Percentiles rank a stretch among this genome's conserved stretches.
These are phyloP conservation scores for Colletotrichum cereale DNA, from an alignment of 2,329 filamentous ascomycete genomes.

Conservation along the genomic window DNA sequence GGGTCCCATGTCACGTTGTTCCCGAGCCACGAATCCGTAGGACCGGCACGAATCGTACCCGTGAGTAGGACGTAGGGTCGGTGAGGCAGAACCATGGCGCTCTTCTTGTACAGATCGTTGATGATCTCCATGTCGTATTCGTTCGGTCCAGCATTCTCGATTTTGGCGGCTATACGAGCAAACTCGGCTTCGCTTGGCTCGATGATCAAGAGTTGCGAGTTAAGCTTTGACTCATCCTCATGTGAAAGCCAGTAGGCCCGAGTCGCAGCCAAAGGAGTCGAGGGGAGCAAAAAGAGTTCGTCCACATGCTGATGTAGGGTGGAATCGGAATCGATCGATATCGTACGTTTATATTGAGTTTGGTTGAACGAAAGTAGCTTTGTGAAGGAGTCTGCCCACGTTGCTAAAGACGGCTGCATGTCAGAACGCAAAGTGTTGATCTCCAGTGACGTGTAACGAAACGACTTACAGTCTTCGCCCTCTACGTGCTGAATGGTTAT, in stretches of 20 bases:
- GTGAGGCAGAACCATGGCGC: conserved; percentile 72
- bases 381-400: conserved; percentile 74
- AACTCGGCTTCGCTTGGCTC: conserved; percentile 69
- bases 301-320: conserved; percentile 72
- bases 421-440: no score
- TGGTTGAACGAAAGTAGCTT: conserved; percentile 77
- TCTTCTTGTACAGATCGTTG: conserved; percentile 70
- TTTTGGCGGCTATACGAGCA: conserved; percentile 45
- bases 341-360: conserved; percentile 65
- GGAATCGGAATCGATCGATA: conserved; percentile 70
- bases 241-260: conserved; percentile 76
- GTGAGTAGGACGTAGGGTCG: conserved; percentile 71
- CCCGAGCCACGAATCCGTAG: conserved; percentile 59
- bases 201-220: conserved; percentile 72
- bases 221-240: conserved; percentile 64
- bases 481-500: conserved; percentile 54
- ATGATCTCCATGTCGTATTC: conserved; percentile 77
- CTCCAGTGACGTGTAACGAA: no score
- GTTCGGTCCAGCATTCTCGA: conserved; percentile 42
- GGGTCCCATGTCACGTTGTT: conserved; percentile 61
- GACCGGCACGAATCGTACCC: conserved; percentile 69
- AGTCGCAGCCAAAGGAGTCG: conserved; percentile 72
- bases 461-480: conserved; percentile 51
- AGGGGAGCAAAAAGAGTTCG: conserved; percentile 75
- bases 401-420: conserved; percentile 45